Conservation (phyloP, 257 asterid genomes). For the Gynochthodes officinalis region DNA sequence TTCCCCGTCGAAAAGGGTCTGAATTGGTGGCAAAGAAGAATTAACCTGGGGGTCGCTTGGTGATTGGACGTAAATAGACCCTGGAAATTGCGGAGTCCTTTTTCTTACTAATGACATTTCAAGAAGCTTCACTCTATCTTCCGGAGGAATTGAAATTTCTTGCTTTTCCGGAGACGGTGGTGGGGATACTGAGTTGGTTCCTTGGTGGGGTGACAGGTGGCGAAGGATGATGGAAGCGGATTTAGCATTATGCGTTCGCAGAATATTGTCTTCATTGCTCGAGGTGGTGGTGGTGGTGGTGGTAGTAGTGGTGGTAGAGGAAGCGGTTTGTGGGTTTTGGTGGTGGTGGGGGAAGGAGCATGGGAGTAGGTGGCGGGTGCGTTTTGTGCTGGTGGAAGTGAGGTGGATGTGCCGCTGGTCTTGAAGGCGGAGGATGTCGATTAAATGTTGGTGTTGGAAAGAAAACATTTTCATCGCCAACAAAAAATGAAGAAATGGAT, state of each 20-base stretch:
- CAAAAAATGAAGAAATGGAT: neutral
- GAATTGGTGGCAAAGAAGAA: constrained; percentile 34
- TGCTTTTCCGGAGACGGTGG: constrained; percentile 22
- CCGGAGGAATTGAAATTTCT: constrained; percentile 28
- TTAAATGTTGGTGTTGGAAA: constrained; percentile 35
- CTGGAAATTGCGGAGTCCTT: constrained; percentile 77
- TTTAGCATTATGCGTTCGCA: constrained; percentile 73
- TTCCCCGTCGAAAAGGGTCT: constrained; percentile 33
- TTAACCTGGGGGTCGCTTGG: constrained; percentile 23
- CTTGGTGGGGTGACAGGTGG: constrained; percentile 45
- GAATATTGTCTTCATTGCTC: constrained; percentile 23
- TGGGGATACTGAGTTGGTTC: constrained; percentile 21
- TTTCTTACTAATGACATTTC: constrained; percentile 47
- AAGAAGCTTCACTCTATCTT: constrained; percentile 54
- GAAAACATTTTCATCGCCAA: constrained; percentile 35
- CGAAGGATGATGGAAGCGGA: constrained; percentile 64
- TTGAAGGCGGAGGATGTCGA: constrained; percentile 8
- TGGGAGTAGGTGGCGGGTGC: constrained; percentile 22
- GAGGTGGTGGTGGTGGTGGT: constrained; percentile 16
- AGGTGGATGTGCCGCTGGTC: constrained; percentile 27
- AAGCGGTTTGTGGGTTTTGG: constrained; percentile 36
- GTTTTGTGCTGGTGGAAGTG: constrained; percentile 27
- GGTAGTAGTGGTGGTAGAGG: constrained; percentile 24
- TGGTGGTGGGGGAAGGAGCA: constrained; percentile 33
- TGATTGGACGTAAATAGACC: constrained; percentile 54